Percentiles rank a stretch among this genome's conserved stretches.
Conservation (phyloP, 2,329 filamentous ascomycete species). For the Aaosphaeria pasadenensis region DNA sequence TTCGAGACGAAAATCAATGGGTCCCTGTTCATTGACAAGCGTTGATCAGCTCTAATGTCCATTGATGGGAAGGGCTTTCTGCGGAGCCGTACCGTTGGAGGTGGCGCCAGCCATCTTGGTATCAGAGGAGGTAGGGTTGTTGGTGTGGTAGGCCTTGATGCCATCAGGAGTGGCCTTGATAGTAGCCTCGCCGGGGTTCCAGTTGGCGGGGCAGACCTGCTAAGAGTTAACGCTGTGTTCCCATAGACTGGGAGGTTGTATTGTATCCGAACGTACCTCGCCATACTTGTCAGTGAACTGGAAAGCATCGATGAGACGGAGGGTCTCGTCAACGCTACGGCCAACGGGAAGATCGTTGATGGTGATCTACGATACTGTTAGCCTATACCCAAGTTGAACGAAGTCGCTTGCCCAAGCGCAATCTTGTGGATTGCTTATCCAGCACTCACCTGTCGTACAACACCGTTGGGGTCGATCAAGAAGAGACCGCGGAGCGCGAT, state of each 20-base stretch:
- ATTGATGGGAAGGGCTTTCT: conserved; percentile 1
- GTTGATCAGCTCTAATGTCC: conserved; percentile 3
- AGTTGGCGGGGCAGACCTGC: conserved; percentile 41
- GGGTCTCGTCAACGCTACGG: conserved; percentile 62
- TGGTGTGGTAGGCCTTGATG: conserved; percentile 36
- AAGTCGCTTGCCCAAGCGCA: background rate
- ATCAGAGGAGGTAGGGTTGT: conserved; percentile 33
- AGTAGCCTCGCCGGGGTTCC: conserved; percentile 39
- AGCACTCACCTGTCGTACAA: conserved; percentile 49
- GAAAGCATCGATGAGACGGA: conserved; percentile 55
- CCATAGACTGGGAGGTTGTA: background rate
- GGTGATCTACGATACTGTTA: conserved; percentile 49
- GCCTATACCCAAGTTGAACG: background rate
- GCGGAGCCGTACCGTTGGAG: conserved; percentile 23
- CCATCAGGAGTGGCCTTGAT: conserved; percentile 41
- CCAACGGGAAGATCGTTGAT: conserved; percentile 65
- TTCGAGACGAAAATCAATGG: background rate
- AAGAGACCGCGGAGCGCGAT: conserved; percentile 63
- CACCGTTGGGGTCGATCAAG: conserved; percentile 63
- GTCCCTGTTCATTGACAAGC: conserved; percentile 1
- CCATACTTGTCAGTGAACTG: conserved; percentile 45
- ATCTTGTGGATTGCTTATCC: background rate
- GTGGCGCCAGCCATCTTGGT: conserved; percentile 31
- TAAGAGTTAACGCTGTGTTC: background rate
- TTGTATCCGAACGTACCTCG: conserved; percentile 20